Base-by-base conservation (phyloP, 352 stramenopile species). In the Aphanomyces astaci region DNA sequence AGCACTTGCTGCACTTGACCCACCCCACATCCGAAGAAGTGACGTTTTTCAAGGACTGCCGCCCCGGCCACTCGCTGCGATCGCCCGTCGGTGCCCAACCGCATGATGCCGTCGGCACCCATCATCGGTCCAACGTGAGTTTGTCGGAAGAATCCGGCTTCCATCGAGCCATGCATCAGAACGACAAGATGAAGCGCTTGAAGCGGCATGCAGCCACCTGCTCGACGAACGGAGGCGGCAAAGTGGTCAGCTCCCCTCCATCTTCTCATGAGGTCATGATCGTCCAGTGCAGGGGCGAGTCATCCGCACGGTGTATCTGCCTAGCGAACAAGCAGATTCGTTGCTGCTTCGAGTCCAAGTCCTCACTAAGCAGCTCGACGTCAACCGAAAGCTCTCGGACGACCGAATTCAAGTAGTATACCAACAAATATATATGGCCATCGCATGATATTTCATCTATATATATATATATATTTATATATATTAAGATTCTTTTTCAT, bases 1-100 rank as follows among this genome's bases (percentile, higher is more conserved):
- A 92, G 69, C 82, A 92, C 25, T 70, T 96, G 43, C 73, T 96
- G 40, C 74, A 76, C 46, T 76, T 95, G 24, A 94, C 88, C 28
- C 81, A 95, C 65, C 88, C 88, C 0, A 81, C 94, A 59, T 79
- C 75, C 0, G 85, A 96, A 69, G 83, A 90, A 66, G 78, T 90
- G 7, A 13, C 45, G 22, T 31, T 70, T 63, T 49, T 49, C 32
- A 70, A 63, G 31, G 86, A 94, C 68, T 90, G 84, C 63, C 74
- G 85, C 7, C 86, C 84, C 4, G 79, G 73, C 27, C 70, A 81
- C 5, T 73, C 79, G 28, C 77, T 77, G 4, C 76, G 70, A 24
- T 93, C 83, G 60, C 82, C 87, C 9, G 49, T 46, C n/a, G 43
- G 36, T 43, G 36, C 7, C 36, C 36, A 49, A n/a, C 15, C 17